Evolutionary conservation across 2,329 filamentous ascomycete species (phyloP).

Genomic region (Penicillium sumatraense): DNA sequence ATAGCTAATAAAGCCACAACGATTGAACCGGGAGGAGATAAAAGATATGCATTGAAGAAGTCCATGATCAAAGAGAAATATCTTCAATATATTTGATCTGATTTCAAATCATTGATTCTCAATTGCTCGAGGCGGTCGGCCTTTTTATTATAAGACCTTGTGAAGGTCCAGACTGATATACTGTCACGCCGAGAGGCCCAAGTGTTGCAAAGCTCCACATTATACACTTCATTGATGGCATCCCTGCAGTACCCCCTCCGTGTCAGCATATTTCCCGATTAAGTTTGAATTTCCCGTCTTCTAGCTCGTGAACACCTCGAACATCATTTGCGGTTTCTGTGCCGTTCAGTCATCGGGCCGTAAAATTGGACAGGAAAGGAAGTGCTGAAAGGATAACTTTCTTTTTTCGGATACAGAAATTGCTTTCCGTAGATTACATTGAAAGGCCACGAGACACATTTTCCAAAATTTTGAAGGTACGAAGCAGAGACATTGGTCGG

Average conservation of each 20-base stretch:
- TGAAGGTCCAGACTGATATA: conserved; percentile 28
- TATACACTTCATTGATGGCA: conserved; percentile 14
- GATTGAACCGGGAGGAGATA: conserved; percentile 14
- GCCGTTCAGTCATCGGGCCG: background rate
- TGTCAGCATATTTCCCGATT: conserved; percentile 25
- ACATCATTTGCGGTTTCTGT: background rate
- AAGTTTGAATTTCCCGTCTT: conserved; percentile 28
- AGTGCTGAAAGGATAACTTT: background rate
- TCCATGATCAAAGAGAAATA: conserved; percentile 13
- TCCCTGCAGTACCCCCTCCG: conserved; percentile 8
- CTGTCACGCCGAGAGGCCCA: conserved; percentile 7
- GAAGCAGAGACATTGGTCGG: background rate
- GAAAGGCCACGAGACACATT: background rate
- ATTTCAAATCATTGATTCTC: background rate
- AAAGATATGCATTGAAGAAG: conserved; percentile 13
- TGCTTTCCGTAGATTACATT: background rate
- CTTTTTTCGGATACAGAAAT: background rate
- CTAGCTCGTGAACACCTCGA: background rate
- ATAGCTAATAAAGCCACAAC: conserved; percentile 19
- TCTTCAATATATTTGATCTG: background rate
- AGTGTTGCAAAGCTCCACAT: conserved; percentile 20
- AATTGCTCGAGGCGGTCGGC: background rate
- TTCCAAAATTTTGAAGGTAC: background rate
- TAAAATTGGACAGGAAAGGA: background rate
- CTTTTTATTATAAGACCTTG: background rate